These are phyloP conservation scores for Pseudonectria buxi DNA, from an alignment of 2,329 filamentous ascomycete genomes.

Conservation along the genomic window DNA sequence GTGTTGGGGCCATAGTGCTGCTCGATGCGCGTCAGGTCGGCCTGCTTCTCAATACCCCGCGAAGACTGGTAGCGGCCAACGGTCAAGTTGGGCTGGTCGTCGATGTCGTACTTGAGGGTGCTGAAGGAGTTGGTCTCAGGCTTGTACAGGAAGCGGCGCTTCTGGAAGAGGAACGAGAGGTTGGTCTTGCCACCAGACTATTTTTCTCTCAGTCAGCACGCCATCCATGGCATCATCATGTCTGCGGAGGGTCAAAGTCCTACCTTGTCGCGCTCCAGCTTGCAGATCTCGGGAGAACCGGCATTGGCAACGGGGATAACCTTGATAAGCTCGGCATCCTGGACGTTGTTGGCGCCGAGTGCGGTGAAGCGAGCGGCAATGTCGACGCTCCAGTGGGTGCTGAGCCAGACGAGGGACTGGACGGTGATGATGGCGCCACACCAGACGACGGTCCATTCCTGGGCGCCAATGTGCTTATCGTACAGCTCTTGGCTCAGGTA, in stretches of 20 bases:
- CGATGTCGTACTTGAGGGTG: conserved; percentile 76
- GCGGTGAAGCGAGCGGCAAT: conserved; percentile 77
- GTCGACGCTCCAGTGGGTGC: conserved; percentile 95
- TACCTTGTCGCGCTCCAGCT: conserved; percentile 67
- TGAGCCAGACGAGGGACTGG: conserved; percentile 87
- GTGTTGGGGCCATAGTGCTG: conserved; percentile 94
- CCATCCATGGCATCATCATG: conserved; percentile 3
- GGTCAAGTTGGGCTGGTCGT: conserved; percentile 73
- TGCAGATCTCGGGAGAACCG: conserved; percentile 81
- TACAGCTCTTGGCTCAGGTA: conserved; percentile 81
- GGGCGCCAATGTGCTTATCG: conserved; percentile 82
- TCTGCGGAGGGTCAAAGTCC: conserved; percentile 8
- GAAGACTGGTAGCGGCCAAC: conserved; percentile 74
- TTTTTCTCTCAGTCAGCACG: conserved; percentile 6
- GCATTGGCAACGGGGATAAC: conserved; percentile 86
- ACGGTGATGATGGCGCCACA: conserved; percentile 78
- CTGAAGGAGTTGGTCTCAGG: conserved; percentile 66
- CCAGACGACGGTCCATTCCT: conserved; percentile 98
- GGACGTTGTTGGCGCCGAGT: conserved; percentile 59
- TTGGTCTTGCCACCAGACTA: conserved; percentile 67
- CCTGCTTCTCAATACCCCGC: conserved; percentile 63
- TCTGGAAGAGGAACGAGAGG: conserved; percentile 92
- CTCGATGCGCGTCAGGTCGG: conserved; percentile 73
- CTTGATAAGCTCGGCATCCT: conserved; percentile 81
- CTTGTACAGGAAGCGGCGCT: conserved; percentile 88